These are phyloP conservation scores for Calonectria pseudoturangicola DNA, from an alignment of 2,329 filamentous ascomycete genomes.

Conservation along the genomic window DNA sequence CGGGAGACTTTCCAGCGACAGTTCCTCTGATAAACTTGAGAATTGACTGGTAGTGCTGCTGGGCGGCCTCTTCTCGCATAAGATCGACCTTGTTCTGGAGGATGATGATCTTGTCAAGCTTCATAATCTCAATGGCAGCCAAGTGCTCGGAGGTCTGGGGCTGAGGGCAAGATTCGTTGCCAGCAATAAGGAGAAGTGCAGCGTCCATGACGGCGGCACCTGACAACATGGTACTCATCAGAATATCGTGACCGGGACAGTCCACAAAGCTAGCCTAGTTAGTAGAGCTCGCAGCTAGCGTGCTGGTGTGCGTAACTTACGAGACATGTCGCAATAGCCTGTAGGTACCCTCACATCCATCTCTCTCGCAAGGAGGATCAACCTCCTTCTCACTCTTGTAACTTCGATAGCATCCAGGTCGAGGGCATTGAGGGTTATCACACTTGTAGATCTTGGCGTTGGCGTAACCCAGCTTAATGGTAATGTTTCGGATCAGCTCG, in stretches of 20 bases:
- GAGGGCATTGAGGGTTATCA: slow-evolving; percentile 91
- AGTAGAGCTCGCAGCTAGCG: slow-evolving; percentile 39
- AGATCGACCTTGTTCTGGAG: slow-evolving; percentile 99
- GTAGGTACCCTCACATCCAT: slow-evolving; percentile 92
- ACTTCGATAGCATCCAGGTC: slow-evolving; percentile 95
- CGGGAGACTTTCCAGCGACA: slow-evolving; percentile 93
- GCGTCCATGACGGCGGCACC: slow-evolving; percentile 99
- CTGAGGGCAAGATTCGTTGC: slow-evolving; percentile 98
- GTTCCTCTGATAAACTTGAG: slow-evolving; percentile 99
- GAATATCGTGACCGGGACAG: slow-evolving; percentile 99
- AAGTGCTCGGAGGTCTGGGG: slow-evolving; percentile 99
- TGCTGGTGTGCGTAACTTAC: slow-evolving; percentile 72
- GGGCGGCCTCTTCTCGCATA: slow-evolving; percentile 96
- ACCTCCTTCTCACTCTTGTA: slow-evolving; percentile 99
- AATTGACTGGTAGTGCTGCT: slow-evolving; percentile 97
- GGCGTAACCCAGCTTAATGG: slow-evolving; percentile 99
- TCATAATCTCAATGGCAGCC: slow-evolving; percentile 99
- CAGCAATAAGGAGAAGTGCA: slow-evolving; percentile 94
- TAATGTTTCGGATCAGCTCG: slow-evolving; percentile 98
- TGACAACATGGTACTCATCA: slow-evolving; percentile 99
- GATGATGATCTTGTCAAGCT: slow-evolving; percentile 99
- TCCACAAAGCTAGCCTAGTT: slow-evolving; percentile 85
- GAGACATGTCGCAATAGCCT: slow-evolving; percentile 93
- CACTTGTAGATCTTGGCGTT: slow-evolving; percentile 99
- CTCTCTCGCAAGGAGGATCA: slow-evolving; percentile 94